phyloP scores from a whole-genome alignment of 2,329 filamentous ascomycete species.

The Cercospora beticola region DNA sequence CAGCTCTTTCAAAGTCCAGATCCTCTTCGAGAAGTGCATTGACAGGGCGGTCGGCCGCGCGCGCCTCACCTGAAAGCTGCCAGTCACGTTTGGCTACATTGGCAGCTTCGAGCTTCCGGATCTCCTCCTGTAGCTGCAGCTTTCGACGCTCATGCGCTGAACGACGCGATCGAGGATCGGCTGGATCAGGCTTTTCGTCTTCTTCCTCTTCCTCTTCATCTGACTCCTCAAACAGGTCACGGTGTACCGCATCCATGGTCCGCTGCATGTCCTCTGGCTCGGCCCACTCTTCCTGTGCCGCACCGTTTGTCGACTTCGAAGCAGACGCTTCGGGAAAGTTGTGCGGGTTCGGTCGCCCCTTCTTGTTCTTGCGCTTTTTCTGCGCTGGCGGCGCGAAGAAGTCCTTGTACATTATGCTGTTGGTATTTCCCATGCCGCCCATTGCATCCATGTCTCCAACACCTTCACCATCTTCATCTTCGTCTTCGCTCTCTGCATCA shows the following conservation, averaged over 20 bases:
- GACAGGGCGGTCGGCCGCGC: constrained; percentile 74
- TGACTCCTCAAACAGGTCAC: constrained; percentile 86
- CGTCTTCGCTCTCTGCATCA: constrained; percentile 68
- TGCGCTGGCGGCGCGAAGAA: constrained; percentile 85
- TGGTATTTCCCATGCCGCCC: constrained; percentile 69
- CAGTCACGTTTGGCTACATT: constrained; percentile 89
- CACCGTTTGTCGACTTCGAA: constrained; percentile 27
- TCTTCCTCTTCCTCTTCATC: constrained; percentile 55
- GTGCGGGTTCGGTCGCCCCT: constrained; percentile 56
- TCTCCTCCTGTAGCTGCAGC: constrained; percentile 83
- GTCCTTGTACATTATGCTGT: constrained; percentile 85
- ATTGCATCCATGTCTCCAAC: constrained; percentile 54
- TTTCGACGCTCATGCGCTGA: constrained; percentile 86
- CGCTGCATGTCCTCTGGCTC: constrained; percentile 69
- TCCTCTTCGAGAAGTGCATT: constrained; percentile 95
- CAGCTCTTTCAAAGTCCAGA: constrained; percentile 90
- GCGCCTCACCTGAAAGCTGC: constrained; percentile 85
- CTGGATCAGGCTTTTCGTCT: constrained; percentile 62
- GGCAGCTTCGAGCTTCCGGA: constrained; percentile 83
- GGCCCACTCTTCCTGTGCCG: constrained; percentile 39
- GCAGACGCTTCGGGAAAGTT: constrained; percentile 42
- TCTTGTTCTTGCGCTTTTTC: constrained; percentile 60
- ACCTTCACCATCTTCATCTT: constrained; percentile 55
- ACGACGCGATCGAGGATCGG: constrained; percentile 68
- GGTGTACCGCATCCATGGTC: constrained; percentile 81